Evolutionary conservation across 2,329 filamentous ascomycete species (phyloP), one percentile per base, ranked within the genome.

Genomic region (Colletotrichum navitas): DNA sequence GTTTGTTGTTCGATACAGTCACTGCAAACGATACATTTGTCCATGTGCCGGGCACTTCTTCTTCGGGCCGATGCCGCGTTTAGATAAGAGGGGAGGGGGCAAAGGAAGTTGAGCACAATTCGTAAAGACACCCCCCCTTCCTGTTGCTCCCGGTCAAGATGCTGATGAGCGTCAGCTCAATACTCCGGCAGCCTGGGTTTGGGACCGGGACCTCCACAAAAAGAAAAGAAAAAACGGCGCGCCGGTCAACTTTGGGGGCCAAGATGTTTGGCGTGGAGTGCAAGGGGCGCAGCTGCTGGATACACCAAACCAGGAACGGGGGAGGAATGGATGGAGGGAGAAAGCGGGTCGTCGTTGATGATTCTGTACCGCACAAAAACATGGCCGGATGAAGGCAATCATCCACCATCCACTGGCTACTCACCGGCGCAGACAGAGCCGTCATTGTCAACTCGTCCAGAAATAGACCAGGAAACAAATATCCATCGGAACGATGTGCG

Each of bases 141-240:
- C 12, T 24, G 29, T 45, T 60, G 59, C 24, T 21, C n/a, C 26
- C n/a, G 16, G 43, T 14, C 29, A 55, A 18, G n/a, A n/a, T n/a
- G n/a, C n/a, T n/a, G n/a, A n/a, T n/a, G n/a, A n/a, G n/a, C n/a
- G n/a, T n/a, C n/a, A n/a, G n/a, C n/a, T n/a, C n/a, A n/a, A n/a
- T n/a, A 39, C 34, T 8, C 62, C 62, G 52, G 41, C 45, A 41
- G 24, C 47, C 24, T 41, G 34, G 60, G 47, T 63, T 36, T 39
- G 32, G 60, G 60, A 39, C 39, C 32, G 60, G 60, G 29, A 63
- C n/a, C 16, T 47, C 32, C n/a, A n/a, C n/a, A n/a, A n/a, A n/a
- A n/a, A n/a, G n/a, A n/a, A n/a, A n/a, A 26, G 32, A 29, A n/a
- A 49, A n/a, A 34, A 63, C 43, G 60, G 47, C 45, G n/a, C 60